phyloP scores from a whole-genome alignment of 2,329 filamentous ascomycete genomes.

The Tolypocladium nubicola region DNA sequence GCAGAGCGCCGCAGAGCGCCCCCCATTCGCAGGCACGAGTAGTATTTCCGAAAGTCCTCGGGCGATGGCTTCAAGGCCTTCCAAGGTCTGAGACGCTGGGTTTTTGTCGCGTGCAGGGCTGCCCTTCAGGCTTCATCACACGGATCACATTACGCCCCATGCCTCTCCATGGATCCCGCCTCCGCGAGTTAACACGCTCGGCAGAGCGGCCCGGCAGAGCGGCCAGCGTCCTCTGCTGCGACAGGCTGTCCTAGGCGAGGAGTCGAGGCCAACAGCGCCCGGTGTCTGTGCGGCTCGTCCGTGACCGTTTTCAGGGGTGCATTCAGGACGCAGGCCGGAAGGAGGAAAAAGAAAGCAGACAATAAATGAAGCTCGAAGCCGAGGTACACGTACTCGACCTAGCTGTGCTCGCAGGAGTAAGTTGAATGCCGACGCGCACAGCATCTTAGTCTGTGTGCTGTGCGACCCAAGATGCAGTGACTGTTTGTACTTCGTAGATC shows the following conservation, averaged over 20 bases:
- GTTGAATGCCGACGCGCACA: background rate
- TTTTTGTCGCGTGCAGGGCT: background rate
- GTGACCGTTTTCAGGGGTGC: background rate
- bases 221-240: background rate
- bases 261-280: background rate
- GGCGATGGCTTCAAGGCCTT: no score
- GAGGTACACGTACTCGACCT: background rate
- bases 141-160: background rate
- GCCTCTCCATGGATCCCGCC: background rate
- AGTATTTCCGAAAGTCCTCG: no score
- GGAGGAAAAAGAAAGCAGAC: background rate
- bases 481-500: background rate
- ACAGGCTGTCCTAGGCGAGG: background rate
- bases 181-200: background rate
- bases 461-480: background rate
- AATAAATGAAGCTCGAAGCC: background rate
- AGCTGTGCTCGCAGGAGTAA: background rate
- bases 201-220: background rate
- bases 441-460: background rate
- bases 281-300: background rate
- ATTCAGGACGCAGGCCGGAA: background rate
- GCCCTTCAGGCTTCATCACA: background rate
- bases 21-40: background rate
- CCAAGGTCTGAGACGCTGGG: no score
- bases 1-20: no score